These are phyloP conservation scores for Vitis cinerea DNA, from an alignment of 164 flowering plant genomes.

Conservation along the genomic window DNA sequence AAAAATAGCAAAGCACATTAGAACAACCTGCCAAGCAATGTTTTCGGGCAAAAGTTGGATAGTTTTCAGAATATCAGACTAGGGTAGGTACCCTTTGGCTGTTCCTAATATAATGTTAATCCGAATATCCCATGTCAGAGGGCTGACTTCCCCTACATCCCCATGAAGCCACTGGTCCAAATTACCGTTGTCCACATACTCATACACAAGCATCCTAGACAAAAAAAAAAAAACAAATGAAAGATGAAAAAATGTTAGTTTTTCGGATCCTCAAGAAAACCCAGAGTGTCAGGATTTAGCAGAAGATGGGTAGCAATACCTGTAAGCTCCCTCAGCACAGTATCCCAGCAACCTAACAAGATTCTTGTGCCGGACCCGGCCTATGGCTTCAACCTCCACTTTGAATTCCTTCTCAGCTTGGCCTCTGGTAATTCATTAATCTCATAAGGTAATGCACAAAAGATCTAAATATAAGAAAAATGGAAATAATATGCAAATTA, in stretches of 20 bases:
- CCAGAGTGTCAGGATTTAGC: neutral
- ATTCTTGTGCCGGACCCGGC: conserved; percentile 98
- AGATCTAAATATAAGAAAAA: neutral
- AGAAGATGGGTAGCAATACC: conserved; percentile 39
- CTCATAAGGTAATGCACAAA: neutral
- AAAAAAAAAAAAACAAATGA: conserved; percentile 4
- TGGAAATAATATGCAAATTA: neutral
- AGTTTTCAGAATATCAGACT: neutral
- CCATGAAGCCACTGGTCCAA: conserved; percentile 98
- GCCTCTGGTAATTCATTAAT: conserved; percentile 47
- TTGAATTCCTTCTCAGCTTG: conserved; percentile 95
- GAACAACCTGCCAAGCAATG: neutral
- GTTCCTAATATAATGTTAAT: conserved; percentile 87
- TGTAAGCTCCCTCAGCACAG: conserved; percentile 97
- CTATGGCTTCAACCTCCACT: conserved; percentile 94
- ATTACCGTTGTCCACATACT: conserved; percentile 91
- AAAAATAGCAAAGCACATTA: neutral
- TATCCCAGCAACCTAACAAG: conserved; percentile 92
- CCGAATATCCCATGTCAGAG: conserved; percentile 90
- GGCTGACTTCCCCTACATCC: conserved; percentile 87
- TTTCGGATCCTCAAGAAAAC: neutral
- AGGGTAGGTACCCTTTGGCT: conserved; percentile 76
- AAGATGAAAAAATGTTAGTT: conserved; percentile 1
- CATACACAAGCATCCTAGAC: conserved; percentile 95
- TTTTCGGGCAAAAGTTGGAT: no score